These are phyloP conservation scores for Saccharomycopsis lassenensis DNA, from an alignment of 805 yeast species.

Conservation along the genomic window DNA sequence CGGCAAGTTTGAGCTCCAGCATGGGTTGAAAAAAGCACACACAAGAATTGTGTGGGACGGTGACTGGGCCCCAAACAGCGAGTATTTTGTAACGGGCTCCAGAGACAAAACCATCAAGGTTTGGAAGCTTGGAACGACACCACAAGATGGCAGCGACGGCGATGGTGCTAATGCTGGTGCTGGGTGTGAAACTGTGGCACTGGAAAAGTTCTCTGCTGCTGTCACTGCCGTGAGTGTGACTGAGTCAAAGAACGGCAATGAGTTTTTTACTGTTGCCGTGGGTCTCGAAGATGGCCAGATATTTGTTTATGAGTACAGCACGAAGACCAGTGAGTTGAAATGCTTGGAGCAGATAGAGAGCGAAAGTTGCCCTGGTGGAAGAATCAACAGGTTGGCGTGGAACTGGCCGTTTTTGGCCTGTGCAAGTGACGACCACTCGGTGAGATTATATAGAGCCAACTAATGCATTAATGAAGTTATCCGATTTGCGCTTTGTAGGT, in stretches of 20 bases:
- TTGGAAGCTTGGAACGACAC: constrained; percentile 45
- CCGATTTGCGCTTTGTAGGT: too few species aligned
- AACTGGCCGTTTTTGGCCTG: constrained; percentile 38
- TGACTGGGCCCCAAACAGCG: constrained; percentile 58
- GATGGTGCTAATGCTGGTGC: not conserved
- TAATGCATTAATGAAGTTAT: too few species aligned
- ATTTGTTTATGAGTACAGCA: constrained; percentile 30
- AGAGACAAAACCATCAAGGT: constrained; percentile 73
- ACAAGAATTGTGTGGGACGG: constrained; percentile 92
- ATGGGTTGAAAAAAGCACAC: constrained; percentile 62
- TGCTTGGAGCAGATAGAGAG: constrained; percentile 27
- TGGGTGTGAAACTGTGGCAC: not conserved
- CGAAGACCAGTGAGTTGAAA: constrained; percentile 21
- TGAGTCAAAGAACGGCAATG: constrained; percentile 20
- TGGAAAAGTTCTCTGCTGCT: constrained; percentile 39
- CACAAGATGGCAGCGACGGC: constrained; percentile 25
- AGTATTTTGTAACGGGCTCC: constrained; percentile 64
- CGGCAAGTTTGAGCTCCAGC: constrained; percentile 30
- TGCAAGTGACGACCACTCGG: constrained; percentile 56
- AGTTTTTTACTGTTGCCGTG: constrained; percentile 35
- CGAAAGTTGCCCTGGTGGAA: constrained; percentile 44
- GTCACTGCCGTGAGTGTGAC: constrained; percentile 56
- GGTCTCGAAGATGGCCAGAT: constrained; percentile 68
- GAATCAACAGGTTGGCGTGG: constrained; percentile 55
- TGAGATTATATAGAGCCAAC: too few species aligned